Base-by-base conservation (phyloP, 208 protist species). In the Porcisia deanei region DNA sequence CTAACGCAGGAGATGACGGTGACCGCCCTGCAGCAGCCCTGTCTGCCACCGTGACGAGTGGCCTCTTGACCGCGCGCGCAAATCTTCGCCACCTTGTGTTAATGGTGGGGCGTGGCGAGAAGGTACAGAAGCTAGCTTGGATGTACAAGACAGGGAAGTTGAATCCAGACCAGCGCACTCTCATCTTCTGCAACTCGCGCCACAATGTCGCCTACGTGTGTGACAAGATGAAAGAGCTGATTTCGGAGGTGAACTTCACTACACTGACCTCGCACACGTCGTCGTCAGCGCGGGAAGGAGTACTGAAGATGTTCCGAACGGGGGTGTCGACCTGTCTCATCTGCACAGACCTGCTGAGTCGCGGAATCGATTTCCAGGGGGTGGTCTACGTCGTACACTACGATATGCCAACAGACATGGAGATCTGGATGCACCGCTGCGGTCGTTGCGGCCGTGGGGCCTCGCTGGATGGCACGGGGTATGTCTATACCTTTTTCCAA, bases 361-460 rank as follows among this genome's bases (percentile, higher is more conserved):
- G 99, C 57, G 98, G 96, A 34, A 89, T 98, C 52, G 99, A 99
- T 85, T 99, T 99, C 75, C 85, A 93, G 12, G 82, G 97, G 14
- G 87, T 99, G 7, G 84, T 99, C 52, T 99, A 98, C 94, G 98
- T 99, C 4, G 86, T 99, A 55, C 94, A 99, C 80, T 93, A 99
- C 59, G 99, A 99, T 86, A 98, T 97, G 76, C 98, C 99, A 16
- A 83, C 93, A 3, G 94, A 99, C 65, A 98, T 98, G 65, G 88
- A 98, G 16, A 98, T 95, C 8, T 99, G 99, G 82, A 91, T 99
- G 49, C 99, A 99, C 82, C 94, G 99, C 18, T 94, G 95, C 39
- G 99, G 98, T 12, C 93, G 99, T 25, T 99, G 97, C 58, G 98
- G 97, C 6, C 92, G 98, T 9, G 91, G 94, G 75, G 82, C 93